Base-by-base conservation (phyloP, 2,329 filamentous ascomycete genomes). In the Epicoccum sorghinum region DNA sequence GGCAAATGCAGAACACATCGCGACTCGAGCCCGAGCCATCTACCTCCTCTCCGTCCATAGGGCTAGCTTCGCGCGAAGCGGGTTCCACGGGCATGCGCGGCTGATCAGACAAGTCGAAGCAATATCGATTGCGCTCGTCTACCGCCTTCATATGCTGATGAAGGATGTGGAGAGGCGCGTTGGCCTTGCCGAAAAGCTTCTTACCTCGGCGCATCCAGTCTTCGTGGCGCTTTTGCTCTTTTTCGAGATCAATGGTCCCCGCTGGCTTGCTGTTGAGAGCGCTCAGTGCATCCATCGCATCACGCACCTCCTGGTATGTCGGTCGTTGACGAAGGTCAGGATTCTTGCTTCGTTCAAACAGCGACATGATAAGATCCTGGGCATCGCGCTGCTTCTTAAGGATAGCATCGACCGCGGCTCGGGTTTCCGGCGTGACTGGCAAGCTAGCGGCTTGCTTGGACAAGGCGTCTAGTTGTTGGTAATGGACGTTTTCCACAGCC, bases 121-220 rank as follows among this genome's bases (percentile, higher is more conserved):
- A 99, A 68, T 90, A 89, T 53, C 86, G 80, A 68, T 99, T 99
- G 42, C 92, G 89, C 67, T 93, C 90, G 43, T 95, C 82, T 3
- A 99, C 95, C 69, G 95, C 90, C 64, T 96, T 89, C 86, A 99
- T 93, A 65, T 99, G 93, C 53, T 89, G 89, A 68, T 93, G 95
- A 25, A 99, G 82, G 60, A 99, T 99, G 73, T 99, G 95, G 10
- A 99, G 80, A 1, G 95, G 95, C 1, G 95, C 95, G 71, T 99
- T 99, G 1, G 95, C 95, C 75, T 99, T 99, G 47, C 95, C 95
- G 69, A 99, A 99, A 0, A 99, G 78, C 73, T 97, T 97, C 78
- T 99, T 99, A 45, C 95, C 95, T 68, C 91, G 91, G 29, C 95
- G 86, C 93, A 99, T 99, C 95, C 95, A 99, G 73, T 99, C 95